Conservation (phyloP, 192 early-diverging fungal genomes). For the Phycomyces nitens region DNA sequence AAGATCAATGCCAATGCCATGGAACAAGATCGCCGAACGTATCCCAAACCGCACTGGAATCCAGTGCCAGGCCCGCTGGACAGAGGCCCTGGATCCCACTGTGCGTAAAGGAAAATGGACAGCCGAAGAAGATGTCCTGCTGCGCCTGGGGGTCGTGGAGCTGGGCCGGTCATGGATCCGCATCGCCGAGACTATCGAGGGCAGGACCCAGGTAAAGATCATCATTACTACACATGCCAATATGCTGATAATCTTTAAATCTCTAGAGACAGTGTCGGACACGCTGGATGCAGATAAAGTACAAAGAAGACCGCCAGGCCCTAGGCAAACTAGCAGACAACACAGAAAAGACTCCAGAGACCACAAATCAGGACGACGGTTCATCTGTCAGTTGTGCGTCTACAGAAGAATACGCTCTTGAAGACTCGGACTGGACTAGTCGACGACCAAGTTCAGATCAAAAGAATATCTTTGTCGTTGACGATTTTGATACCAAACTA, state of each 20-base stretch:
- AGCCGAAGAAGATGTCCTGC: constrained; percentile 44
- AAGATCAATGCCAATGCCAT: constrained; percentile 36
- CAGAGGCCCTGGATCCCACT: constrained; percentile 53
- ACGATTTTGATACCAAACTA: constrained; percentile 14
- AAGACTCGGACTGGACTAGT: constrained; percentile 3
- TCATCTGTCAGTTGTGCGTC: constrained; percentile 20
- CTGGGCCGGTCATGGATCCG: constrained; percentile 53
- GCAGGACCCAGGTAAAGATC: constrained; percentile 47
- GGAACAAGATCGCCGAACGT: constrained; percentile 45
- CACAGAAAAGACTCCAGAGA: not conserved
- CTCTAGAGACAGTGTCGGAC: constrained; percentile 53
- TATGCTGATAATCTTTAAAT: too few species aligned
- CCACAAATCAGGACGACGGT: constrained; percentile 1
- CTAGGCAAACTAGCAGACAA: constrained; percentile 6
- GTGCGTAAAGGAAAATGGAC: constrained; percentile 55
- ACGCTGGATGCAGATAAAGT: constrained; percentile 55
- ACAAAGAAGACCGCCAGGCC: constrained; percentile 32
- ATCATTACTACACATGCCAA: constrained; percentile 4
- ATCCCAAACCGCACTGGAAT: constrained; percentile 54
- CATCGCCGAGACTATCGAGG: constrained; percentile 53
- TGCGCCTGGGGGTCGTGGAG: constrained; percentile 49
- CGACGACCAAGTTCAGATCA: not conserved
- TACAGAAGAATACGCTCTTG: constrained; percentile 12
- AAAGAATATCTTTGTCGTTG: constrained; percentile 12
- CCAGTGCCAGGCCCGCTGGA: constrained; percentile 59